Evolutionary conservation across 1,139 yeast genomes (phyloP), one percentile per base, ranked within the genome.

Genomic region (Suhomyces coccinellae): DNA sequence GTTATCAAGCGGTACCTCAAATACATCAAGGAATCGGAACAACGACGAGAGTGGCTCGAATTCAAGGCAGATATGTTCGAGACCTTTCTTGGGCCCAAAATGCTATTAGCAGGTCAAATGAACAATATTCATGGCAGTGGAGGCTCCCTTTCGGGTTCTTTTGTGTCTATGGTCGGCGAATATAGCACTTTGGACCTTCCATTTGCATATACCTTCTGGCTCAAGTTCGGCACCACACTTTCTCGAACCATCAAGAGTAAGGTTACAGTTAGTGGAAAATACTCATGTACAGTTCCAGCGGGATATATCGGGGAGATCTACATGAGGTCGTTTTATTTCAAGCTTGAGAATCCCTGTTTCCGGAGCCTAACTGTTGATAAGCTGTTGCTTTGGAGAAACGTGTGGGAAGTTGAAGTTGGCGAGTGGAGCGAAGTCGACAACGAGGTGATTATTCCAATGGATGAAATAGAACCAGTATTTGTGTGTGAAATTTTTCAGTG

Each of bases 301-400:
- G 63, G 62, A 10, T 14, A 36, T 8, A 51, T 54, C 3, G 66
- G 66, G 3, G 64, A 62, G 48, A 46, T 58, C 9, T 56, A 58
- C 33, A 40, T 61, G 37, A 58, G 52, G 39, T 57, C 62, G 3
- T 51, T 46, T 15, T 50, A 45, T 26, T 33, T 49, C 2, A 52
- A 52, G 40, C 42, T 55, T n/a, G 42, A 38, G 1, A 46, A 54
- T 12, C 53, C 57, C 4, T 29, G 41, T 37, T 36, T 35, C 29
- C 49, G 66, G 24, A 31, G 32, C 11, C 14, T 52, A 14, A 24
- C 16, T 2, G 14, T 34, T 7, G 17, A 28, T 42, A 2, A 33
- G 29, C 17, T 16, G 17, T 6, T 13, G 26, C 17, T 8, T 11
- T 12, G n/a, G 38, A 11, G 14, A 6, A 10, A 16, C n/a, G 9